These are phyloP conservation scores for Rasamsonia emersonii DNA, from an alignment of 2,329 filamentous ascomycete species.

Conservation along the genomic window DNA sequence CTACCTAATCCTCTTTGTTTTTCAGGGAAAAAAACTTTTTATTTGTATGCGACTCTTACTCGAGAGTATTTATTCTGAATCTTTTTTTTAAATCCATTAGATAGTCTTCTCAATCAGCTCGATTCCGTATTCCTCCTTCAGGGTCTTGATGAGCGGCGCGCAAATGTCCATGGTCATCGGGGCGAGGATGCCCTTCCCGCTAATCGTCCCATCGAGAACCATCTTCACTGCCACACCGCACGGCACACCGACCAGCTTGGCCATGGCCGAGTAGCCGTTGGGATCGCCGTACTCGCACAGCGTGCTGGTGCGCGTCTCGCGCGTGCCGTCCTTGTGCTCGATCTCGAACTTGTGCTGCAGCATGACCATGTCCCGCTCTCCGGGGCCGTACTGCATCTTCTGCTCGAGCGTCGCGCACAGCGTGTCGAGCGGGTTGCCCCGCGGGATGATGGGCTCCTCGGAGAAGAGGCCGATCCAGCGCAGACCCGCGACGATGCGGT, in stretches of 20 bases:
- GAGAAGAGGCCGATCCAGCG: slow-evolving; percentile 64
- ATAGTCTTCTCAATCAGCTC: slow-evolving; percentile 60
- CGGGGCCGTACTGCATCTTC: slow-evolving; percentile 81
- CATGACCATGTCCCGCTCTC: slow-evolving; percentile 76
- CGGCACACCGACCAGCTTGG: slow-evolving; percentile 10
- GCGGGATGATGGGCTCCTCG: slow-evolving; percentile 58
- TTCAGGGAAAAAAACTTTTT: too few species aligned
- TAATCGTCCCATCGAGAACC: slow-evolving; percentile 66
- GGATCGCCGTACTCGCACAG: slow-evolving; percentile 11
- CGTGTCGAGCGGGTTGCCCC: slow-evolving; percentile 79
- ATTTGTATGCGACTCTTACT: too few species aligned
- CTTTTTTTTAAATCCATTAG: slow-evolving; percentile 18
- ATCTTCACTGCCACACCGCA: slow-evolving; percentile 63
- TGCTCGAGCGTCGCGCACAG: slow-evolving; percentile 79
- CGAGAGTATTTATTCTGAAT: too few species aligned
- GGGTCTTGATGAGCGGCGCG: slow-evolving; percentile 64
- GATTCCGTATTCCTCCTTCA: slow-evolving; percentile 70
- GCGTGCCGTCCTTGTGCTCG: slow-evolving; percentile 10
- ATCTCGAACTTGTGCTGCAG: slow-evolving; percentile 49
- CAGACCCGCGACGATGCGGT: slow-evolving; percentile 62
- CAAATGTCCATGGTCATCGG: slow-evolving; percentile 66
- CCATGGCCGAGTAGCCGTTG: slow-evolving; percentile 12
- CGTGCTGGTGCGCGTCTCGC: slow-evolving; percentile 10
- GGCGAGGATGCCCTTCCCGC: slow-evolving; percentile 65
- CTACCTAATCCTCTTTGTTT: too few species aligned